phyloP scores from a whole-genome alignment of 768 basidiomycete species.

The Kwoniella dendrophila region DNA sequence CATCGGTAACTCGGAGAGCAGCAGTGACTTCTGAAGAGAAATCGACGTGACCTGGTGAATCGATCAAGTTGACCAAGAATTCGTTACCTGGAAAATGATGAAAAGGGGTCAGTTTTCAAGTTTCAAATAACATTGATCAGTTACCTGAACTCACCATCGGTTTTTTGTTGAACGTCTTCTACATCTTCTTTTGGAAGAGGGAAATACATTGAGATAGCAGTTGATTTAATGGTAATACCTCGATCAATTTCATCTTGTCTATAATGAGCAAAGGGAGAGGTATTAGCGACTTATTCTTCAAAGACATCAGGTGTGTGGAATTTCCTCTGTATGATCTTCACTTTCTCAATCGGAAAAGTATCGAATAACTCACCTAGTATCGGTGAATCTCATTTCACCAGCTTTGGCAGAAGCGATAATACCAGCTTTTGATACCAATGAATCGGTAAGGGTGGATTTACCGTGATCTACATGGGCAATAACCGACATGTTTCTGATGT shows the following conservation, averaged over 20 bases:
- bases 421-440: conserved; percentile 98
- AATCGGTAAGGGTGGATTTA: conserved; percentile 99
- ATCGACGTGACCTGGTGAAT: conserved; percentile 99
- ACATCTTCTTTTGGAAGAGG: conserved; percentile 89
- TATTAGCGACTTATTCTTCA: neutral
- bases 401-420: conserved; percentile 94
- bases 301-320: conserved; percentile 7
- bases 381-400: conserved; percentile 94
- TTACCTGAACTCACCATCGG: conserved; percentile 74
- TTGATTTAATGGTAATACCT: conserved; percentile 99
- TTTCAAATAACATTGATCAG: neutral
- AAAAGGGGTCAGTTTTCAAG: conserved; percentile 16
- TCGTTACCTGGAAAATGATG: conserved; percentile 66
- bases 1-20: conserved; percentile 98
- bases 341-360: neutral
- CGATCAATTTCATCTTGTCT: conserved; percentile 95
- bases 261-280: neutral
- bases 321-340: no score
- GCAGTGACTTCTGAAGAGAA: conserved; percentile 99
- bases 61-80: conserved; percentile 99
- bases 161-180: conserved; percentile 86
- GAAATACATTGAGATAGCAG: conserved; percentile 99
- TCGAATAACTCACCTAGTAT: conserved; percentile 66
- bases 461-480: conserved; percentile 88
- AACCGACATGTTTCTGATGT: conserved; percentile 60